Base-by-base conservation (phyloP, 176 grass and related monocot species). In the Typha latifolia region DNA sequence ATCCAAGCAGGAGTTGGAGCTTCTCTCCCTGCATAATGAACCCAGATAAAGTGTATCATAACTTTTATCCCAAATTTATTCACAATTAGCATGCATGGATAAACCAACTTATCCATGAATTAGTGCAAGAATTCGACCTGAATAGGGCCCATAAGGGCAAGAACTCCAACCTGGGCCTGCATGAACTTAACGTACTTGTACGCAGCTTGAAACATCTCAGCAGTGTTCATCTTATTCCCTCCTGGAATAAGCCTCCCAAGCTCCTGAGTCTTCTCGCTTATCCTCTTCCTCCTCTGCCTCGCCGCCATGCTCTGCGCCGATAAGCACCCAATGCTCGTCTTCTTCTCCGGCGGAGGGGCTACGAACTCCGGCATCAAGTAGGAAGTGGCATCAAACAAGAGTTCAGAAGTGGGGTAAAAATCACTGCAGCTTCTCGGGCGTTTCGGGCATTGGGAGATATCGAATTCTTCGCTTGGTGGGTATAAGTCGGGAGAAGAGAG, bases 241-340 rank as follows among this genome's bases (percentile, higher is more conserved):
- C 91, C 87, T 32, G 91, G 91, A 63, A 96, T 85, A 51, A 96
- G 64, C 37, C 70, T 79, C 31, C 72, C 75, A 4, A 96, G 80
- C 69, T 86, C 82, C 7, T 81, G 84, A 52, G 87, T 96, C 80
- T 84, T 96, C 62, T 81, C 82, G 62, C 84, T 88, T 66, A 88
- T 91, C 84, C 70, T 79, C 77, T 76, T 96, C 29, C 91, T 81
- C 2, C 91, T 77, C 82, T 85, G 71, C 81, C 77, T 88, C 31
- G 91, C 87, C 19, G 69, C 66, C 10, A 62, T 20, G 63, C 80
- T 91, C 62, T 81, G 79, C 50, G 69, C 48, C 11, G 80, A 57
- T 67, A 78, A 72, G 55, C 55, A 29, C 19, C 27, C 69, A 37
- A 29, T 22, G 5, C 21, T 3, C 15, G 26, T 3, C 47, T 68